Conservation (phyloP, 768 basidiomycete genomes). For the Pleurotus platypus region DNA sequence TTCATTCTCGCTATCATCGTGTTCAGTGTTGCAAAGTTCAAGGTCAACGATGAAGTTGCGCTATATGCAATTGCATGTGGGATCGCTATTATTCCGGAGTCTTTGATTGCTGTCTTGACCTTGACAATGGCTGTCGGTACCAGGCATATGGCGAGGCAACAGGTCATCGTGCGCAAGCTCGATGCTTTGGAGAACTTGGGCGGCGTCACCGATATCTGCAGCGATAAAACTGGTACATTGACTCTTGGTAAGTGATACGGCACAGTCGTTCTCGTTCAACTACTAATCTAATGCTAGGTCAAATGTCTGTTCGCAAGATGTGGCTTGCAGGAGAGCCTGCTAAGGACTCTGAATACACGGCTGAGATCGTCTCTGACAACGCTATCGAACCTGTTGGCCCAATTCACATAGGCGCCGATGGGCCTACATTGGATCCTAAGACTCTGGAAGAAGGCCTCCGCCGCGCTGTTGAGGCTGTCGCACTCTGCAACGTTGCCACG, state of each 20-base stretch:
- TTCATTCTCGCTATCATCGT: slow-evolving; percentile 5
- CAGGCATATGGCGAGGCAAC: slow-evolving; percentile 20
- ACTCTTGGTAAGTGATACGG: slow-evolving; percentile 20
- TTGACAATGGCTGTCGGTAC: slow-evolving; percentile 7
- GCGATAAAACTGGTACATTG: slow-evolving; percentile 66
- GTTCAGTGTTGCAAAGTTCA: slow-evolving; percentile 1
- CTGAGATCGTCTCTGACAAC: slow-evolving; percentile 25
- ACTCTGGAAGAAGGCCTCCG: slow-evolving; percentile 19
- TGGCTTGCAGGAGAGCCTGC: slow-evolving; percentile 29
- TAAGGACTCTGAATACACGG: slow-evolving; percentile 24
- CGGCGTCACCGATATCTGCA: slow-evolving; percentile 51
- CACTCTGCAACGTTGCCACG: slow-evolving; percentile 36
- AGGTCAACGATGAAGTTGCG: slow-evolving; percentile 2
- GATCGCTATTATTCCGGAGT: slow-evolving; percentile 7
- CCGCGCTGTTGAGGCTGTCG: slow-evolving; percentile 24
- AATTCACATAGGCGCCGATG: slow-evolving; percentile 20
- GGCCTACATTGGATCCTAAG: slow-evolving; percentile 15
- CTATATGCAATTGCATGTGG: slow-evolving; percentile 5
- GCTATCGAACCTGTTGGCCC: slow-evolving; percentile 28
- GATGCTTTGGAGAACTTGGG: slow-evolving; percentile 63
- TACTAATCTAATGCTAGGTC: slow-evolving; percentile 18
- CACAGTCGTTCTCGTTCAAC: background rate
- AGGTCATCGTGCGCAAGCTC: slow-evolving; percentile 60
- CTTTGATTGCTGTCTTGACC: slow-evolving; percentile 5
- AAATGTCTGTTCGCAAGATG: slow-evolving; percentile 37